Evolutionary conservation across 371 early-diverging fungal genomes (phyloP), one percentile per base, ranked within the genome.

Genomic region (Mucor lusitanicus): DNA sequence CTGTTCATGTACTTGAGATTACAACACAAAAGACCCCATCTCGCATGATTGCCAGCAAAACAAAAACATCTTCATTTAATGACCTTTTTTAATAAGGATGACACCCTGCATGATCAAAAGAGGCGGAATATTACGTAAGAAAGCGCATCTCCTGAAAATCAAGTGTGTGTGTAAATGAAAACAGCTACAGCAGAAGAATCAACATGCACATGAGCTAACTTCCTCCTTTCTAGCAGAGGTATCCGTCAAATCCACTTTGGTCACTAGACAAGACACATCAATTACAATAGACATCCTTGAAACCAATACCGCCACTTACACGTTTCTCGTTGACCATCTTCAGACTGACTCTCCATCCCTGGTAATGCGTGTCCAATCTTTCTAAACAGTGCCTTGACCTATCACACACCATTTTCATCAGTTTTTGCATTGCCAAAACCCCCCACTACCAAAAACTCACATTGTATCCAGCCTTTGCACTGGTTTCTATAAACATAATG

Each of bases 401-500:
- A 62, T 46, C 2, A 30, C 28, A 40, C 23, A n/a, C 27, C 8
- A 25, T 53, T 46, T 58, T n/a, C n/a, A 23, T 21, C n/a, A 42
- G 40, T 5, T 17, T 5, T 17, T 17, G 3, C 44, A 33, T n/a
- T 56, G 33, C 25, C 9, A n/a, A 23, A 19, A 25, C 30, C 30
- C 30, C 30, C 33, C 21, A n/a, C 6, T 27, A 32, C 15, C 0
- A 8, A 13, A 21, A 28, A 35, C 61, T 59, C 68, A 81, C 96
- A 76, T 97, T 97, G 78, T 95, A 91, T 15, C 97, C 97, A 4
- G 96, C 95, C 77, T 98, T 98, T 44, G 99, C 99, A 64, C 92
- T 91, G 12, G 98, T 97, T 76, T 98, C 99, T 74, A 98, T 95
- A 77, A 95, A 98, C 93, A 98, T 93, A 44, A 94, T 94, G 67